A percentile compares a stretch with the other conserved stretches of the same genome.
phyloP scores from a whole-genome alignment of 495 filamentous ascomycete species.

The Annulohypoxylon nitens region DNA sequence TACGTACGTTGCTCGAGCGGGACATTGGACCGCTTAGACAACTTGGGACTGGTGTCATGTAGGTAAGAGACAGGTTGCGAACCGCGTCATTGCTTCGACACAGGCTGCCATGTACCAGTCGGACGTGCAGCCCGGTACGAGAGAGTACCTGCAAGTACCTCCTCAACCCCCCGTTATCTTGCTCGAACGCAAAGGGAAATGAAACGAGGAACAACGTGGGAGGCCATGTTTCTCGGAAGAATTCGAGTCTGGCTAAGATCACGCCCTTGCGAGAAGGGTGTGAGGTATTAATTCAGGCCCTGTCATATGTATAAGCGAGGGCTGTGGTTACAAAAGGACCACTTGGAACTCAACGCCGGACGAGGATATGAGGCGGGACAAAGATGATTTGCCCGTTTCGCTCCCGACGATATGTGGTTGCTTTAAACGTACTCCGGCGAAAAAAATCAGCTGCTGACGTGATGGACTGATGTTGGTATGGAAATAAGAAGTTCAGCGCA shows the following conservation, averaged over 20 bases:
- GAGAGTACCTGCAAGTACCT: conserved; percentile 42
- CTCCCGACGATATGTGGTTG: conserved; percentile 33
- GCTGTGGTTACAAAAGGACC: conserved; percentile 47
- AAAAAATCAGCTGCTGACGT: conserved; percentile 36
- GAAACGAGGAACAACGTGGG: conserved; percentile 43
- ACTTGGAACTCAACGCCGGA: conserved; percentile 42
- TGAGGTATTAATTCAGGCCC: conserved; percentile 50
- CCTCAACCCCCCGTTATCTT: conserved; percentile 33
- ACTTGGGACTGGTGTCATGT: conserved; percentile 46
- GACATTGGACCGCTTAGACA: conserved; percentile 36
- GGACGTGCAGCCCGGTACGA: conserved; percentile 31
- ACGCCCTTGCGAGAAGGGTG: conserved; percentile 47
- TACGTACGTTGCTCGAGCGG: conserved; percentile 31
- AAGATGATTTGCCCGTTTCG: conserved; percentile 41
- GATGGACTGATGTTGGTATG: conserved; percentile 43
- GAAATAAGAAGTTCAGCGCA: conserved; percentile 39
- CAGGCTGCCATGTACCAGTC: conserved; percentile 31
- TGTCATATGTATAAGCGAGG: conserved; percentile 49
- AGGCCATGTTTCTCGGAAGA: conserved; percentile 37
- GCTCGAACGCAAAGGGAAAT: conserved; percentile 39
- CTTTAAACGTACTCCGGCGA: conserved; percentile 26
- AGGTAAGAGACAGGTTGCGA: conserved; percentile 41
- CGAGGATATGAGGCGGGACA: conserved; percentile 48
- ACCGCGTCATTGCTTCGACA: conserved; percentile 33
- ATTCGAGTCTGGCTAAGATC: conserved; percentile 47